Evolutionary conservation across 2,329 filamentous ascomycete genomes (phyloP).

Genomic region (Tolypocladium guangdongense): DNA sequence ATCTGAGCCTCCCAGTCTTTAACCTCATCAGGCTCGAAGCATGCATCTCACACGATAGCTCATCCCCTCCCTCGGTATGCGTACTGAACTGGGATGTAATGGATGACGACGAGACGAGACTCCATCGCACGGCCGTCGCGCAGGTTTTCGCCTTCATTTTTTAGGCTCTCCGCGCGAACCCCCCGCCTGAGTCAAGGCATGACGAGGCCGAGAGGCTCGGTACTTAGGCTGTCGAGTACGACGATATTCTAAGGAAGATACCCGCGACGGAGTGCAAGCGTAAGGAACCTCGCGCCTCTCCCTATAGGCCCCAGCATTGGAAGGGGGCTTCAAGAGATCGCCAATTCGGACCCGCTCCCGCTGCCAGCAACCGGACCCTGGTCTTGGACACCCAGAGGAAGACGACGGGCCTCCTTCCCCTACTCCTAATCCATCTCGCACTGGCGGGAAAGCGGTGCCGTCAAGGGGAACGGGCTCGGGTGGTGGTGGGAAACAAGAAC

Average conservation of each 20-base stretch:
- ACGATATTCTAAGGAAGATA: slow-evolving; percentile 16
- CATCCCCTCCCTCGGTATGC: slow-evolving; percentile 15
- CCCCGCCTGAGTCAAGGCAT: slow-evolving; percentile 19
- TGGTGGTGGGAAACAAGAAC: neutral
- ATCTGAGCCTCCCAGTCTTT: too few relatives aligned
- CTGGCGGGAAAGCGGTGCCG: too few relatives aligned
- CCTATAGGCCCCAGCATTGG: slow-evolving; percentile 17
- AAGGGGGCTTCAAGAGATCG: slow-evolving; percentile 15
- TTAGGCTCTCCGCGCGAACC: slow-evolving; percentile 16
- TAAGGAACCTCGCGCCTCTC: slow-evolving; percentile 6
- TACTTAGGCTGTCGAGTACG: slow-evolving; percentile 22
- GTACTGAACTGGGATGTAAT: slow-evolving; percentile 22
- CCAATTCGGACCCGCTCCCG: slow-evolving; percentile 13
- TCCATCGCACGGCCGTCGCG: slow-evolving; percentile 25
- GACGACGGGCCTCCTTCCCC: too few relatives aligned
- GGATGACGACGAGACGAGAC: slow-evolving; percentile 19
- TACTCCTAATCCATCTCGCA: too few relatives aligned
- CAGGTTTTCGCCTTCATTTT: slow-evolving; percentile 28
- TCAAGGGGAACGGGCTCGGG: neutral
- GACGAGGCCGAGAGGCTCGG: slow-evolving; percentile 16
- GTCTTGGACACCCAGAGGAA: neutral
- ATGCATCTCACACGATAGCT: too few relatives aligned
- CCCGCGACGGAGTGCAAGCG: slow-evolving; percentile 11
- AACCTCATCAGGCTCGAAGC: too few relatives aligned
- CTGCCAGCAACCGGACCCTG: neutral